phyloP scores from a whole-genome alignment of 179 eudicot genomes.

The Silene noctiflora region DNA sequence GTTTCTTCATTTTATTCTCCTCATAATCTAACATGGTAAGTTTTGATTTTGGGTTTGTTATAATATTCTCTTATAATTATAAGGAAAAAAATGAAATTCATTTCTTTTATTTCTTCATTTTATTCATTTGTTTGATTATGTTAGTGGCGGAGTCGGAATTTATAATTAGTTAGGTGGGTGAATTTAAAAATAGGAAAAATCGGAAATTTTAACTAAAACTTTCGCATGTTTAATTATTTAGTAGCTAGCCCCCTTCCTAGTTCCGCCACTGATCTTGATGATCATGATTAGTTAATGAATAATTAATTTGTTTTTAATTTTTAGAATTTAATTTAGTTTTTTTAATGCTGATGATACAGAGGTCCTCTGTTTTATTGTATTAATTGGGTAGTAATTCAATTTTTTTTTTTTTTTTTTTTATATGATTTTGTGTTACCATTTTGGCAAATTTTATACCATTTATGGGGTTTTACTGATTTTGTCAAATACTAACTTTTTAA shows the following conservation, averaged over 20 bases:
- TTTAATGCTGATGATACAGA: conserved; percentile 2
- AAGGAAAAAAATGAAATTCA: no score
- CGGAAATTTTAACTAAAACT: no score
- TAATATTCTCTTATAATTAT: no score
- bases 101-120: background rate
- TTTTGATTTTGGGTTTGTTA: background rate
- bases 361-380: conserved; percentile 9
- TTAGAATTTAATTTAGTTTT: background rate
- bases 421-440: background rate
- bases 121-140: background rate
- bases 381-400: background rate
- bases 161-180: no score
- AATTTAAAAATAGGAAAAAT: no score
- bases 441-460: conserved; percentile 4
- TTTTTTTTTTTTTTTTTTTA: background rate
- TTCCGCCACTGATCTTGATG: no score
- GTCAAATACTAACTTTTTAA: conserved; percentile 9
- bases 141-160: no score
- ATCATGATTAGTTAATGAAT: background rate
- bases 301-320: background rate
- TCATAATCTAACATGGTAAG: background rate
- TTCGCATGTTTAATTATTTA: background rate
- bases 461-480: conserved; percentile 13
- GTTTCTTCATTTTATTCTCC: background rate
- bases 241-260: no score